Percentiles rank a stretch among this genome's conserved stretches.
Conservation (phyloP, 306 rosid species). For the Acacia confusa region DNA sequence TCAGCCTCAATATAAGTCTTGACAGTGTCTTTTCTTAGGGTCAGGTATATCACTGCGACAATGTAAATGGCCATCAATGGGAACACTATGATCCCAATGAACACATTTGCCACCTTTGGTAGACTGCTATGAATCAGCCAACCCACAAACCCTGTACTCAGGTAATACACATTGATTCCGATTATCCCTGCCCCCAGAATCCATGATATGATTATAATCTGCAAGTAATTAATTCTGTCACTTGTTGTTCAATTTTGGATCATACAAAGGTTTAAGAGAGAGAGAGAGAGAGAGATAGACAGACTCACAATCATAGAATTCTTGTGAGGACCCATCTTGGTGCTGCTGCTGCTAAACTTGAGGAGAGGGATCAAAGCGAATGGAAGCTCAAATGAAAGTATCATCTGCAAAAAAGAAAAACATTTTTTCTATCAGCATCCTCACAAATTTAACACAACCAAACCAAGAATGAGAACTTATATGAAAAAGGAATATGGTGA, state of each 20-base stretch:
- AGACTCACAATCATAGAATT: conserved; percentile 50
- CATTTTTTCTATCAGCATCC: background rate
- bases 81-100: conserved; percentile 72
- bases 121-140: conserved; percentile 69
- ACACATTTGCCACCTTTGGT: conserved; percentile 61
- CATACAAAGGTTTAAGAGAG: background rate
- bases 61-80: conserved; percentile 72
- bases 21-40: conserved; percentile 62
- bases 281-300: background rate
- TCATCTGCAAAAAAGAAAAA: conserved; percentile 62
- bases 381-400: conserved; percentile 90
- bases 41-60: conserved; percentile 56
- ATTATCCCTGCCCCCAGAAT: conserved; percentile 64
- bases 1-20: conserved; percentile 50
- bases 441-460: background rate
- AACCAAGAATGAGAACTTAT: background rate
- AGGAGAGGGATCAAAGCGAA: conserved; percentile 91
- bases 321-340: conserved; percentile 96
- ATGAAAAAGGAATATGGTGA: background rate
- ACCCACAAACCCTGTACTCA: conserved; percentile 69
- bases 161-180: conserved; percentile 79
- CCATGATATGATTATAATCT: conserved; percentile 77
- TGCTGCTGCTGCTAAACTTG: conserved; percentile 72
- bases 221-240: conserved; percentile 20
- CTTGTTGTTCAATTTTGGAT: background rate